phyloP scores from a whole-genome alignment of 139 green algal species.

The Haematococcus sp. region DNA sequence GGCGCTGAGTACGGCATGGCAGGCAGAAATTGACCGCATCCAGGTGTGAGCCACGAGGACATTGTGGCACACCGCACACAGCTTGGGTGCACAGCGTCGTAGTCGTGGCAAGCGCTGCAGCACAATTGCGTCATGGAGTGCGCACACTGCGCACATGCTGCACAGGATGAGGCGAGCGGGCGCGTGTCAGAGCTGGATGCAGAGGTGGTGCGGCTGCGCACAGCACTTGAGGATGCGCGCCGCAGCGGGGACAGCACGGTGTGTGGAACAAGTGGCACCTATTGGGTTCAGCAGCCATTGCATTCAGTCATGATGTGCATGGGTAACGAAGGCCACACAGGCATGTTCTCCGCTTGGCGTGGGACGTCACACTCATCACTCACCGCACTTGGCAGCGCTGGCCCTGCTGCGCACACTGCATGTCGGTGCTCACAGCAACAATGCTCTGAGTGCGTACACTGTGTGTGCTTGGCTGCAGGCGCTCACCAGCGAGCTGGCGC shows the following conservation, averaged over 20 bases:
- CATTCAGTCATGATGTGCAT: not conserved
- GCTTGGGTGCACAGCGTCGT: too few species aligned
- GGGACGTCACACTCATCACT: too few species aligned
- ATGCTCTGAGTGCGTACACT: not conserved
- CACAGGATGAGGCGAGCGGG: constrained; percentile 11
- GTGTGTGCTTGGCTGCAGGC: constrained; percentile 17
- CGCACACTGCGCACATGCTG: too few species aligned
- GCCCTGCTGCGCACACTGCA: not conserved
- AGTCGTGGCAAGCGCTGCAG: too few species aligned
- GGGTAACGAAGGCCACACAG: not conserved
- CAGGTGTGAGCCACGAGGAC: constrained; percentile 2
- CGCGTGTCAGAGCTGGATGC: constrained; percentile 27
- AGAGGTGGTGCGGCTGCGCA: constrained; percentile 35
- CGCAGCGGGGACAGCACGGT: constrained; percentile 20
- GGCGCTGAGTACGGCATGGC: constrained; percentile 27
- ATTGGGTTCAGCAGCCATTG: too few species aligned
- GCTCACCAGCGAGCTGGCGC: constrained; percentile 32
- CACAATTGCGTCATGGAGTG: too few species aligned
- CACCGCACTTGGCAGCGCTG: too few species aligned
- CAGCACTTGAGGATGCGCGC: constrained; percentile 26
- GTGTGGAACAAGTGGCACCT: not conserved
- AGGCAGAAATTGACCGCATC: constrained; percentile 27
- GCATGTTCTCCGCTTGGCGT: too few species aligned
- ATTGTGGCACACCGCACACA: not conserved
- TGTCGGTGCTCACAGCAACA: not conserved